Evolutionary conservation across 495 filamentous ascomycete genomes (phyloP).

Genomic region (Talaromyces wortmannii): DNA sequence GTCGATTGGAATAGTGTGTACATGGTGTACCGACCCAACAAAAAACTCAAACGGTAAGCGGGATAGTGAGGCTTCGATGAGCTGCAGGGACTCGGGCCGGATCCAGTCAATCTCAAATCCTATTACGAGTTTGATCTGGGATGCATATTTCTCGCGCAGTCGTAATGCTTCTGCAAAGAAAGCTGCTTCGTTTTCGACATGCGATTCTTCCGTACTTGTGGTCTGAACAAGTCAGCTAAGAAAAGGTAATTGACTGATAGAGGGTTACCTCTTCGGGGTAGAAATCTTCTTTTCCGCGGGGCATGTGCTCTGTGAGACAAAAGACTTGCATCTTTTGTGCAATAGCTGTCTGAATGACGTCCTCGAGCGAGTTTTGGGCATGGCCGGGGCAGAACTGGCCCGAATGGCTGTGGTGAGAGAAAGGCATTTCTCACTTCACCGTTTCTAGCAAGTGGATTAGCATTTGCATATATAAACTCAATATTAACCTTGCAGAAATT

Average conservation of each 20-base stretch:
- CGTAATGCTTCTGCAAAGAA: slow-evolving; percentile 66
- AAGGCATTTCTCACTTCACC: slow-evolving; percentile 58
- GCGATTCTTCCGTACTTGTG: slow-evolving; percentile 16
- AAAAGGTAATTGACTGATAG: background rate
- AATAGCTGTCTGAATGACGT: slow-evolving; percentile 76
- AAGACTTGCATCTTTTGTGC: slow-evolving; percentile 69
- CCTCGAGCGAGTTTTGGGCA: slow-evolving; percentile 76
- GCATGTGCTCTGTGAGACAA: slow-evolving; percentile 96
- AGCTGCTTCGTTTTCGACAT: slow-evolving; percentile 52
- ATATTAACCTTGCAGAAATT: no score
- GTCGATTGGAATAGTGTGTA: slow-evolving; percentile 80
- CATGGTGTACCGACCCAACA: slow-evolving; percentile 87
- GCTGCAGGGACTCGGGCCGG: slow-evolving; percentile 50
- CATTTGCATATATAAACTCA: no score
- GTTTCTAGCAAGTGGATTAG: background rate
- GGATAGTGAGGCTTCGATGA: slow-evolving; percentile 52
- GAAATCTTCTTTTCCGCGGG: slow-evolving; percentile 65
- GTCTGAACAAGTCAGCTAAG: background rate
- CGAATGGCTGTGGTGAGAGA: slow-evolving; percentile 98
- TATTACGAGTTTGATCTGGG: slow-evolving; percentile 72
- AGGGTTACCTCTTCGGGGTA: slow-evolving; percentile 83
- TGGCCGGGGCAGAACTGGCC: slow-evolving; percentile 93
- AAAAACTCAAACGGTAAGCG: slow-evolving; percentile 73
- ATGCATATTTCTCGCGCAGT: slow-evolving; percentile 62
- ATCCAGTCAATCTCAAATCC: slow-evolving; percentile 95